Conservation (phyloP, 2,329 filamentous ascomycete species). For the Curvularia verruculosa region DNA sequence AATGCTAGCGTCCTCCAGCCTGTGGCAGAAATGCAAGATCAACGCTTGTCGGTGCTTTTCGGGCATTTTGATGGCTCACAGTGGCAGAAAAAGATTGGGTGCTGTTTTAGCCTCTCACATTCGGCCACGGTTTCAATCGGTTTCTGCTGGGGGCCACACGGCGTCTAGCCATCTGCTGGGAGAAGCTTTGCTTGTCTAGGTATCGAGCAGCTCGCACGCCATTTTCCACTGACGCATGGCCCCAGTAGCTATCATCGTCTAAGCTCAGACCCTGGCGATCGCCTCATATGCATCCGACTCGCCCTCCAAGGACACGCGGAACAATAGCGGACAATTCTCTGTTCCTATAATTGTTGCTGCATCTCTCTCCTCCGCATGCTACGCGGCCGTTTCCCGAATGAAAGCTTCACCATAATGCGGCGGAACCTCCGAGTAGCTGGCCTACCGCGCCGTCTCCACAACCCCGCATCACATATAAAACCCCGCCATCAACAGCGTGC, state of each 20-base stretch:
- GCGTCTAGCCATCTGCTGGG: not conserved
- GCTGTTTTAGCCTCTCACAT: not conserved
- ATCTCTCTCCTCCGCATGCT: not conserved
- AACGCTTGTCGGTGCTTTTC: not conserved
- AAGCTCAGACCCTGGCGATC: slow-evolving; percentile 18
- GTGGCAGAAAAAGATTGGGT: not conserved
- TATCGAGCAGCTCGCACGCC: slow-evolving; percentile 9
- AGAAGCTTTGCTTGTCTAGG: not conserved
- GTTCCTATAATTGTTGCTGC: not conserved
- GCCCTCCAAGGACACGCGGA: not conserved
- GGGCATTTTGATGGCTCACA: not conserved
- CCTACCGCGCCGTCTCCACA: slow-evolving; percentile 23
- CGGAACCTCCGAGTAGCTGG: slow-evolving; percentile 24
- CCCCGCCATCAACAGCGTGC: slow-evolving; percentile 27
- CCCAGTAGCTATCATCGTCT: slow-evolving; percentile 7
- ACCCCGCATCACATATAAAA: slow-evolving; percentile 25
- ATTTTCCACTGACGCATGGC: not conserved
- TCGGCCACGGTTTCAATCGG: not conserved
- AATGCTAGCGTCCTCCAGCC: not conserved
- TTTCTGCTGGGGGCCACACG: not conserved
- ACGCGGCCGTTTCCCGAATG: slow-evolving; percentile 10
- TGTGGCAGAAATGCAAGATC: not conserved
- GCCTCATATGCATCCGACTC: not conserved
- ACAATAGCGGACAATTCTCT: slow-evolving; percentile 3
- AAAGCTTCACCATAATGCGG: slow-evolving; percentile 14